phyloP scores from a whole-genome alignment of 495 filamentous ascomycete genomes.

The Amorphotheca resinae region DNA sequence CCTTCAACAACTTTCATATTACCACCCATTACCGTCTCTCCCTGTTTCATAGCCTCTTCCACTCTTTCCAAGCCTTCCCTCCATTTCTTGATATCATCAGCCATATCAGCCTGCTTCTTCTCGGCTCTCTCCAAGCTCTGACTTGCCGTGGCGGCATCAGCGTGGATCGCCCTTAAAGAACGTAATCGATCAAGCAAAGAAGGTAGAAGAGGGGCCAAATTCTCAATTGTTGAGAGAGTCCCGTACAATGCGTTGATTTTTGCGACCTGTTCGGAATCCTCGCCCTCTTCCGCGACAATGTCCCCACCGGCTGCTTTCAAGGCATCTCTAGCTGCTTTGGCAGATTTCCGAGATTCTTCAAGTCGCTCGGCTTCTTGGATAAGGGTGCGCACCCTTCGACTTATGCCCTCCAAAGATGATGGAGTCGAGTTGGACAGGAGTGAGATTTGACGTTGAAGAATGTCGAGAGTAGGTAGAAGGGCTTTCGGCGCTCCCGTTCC shows the following conservation, averaged over 20 bases:
- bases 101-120: conserved; percentile 70
- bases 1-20: conserved; percentile 74
- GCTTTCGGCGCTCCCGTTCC: conserved; percentile 44
- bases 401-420: conserved; percentile 60
- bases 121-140: conserved; percentile 66
- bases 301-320: conserved; percentile 34
- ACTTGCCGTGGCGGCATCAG: conserved; percentile 76
- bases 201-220: conserved; percentile 71
- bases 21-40: conserved; percentile 52
- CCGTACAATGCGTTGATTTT: conserved; percentile 91
- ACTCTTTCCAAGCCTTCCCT: conserved; percentile 67
- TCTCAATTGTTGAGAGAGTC: conserved; percentile 80
- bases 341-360: conserved; percentile 55
- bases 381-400: conserved; percentile 57
- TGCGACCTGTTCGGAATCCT: conserved; percentile 53
- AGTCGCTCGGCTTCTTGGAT: conserved; percentile 71
- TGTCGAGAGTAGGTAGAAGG: conserved; percentile 68
- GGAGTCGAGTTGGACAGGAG: conserved; percentile 50
- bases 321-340: conserved; percentile 52
- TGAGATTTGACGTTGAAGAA: conserved; percentile 59
- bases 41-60: conserved; percentile 56
- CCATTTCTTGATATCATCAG: conserved; percentile 74
- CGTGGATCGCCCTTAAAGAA: conserved; percentile 73
- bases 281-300: conserved; percentile 18
- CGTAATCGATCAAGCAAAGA: conserved; percentile 74